These are phyloP conservation scores for Rugosomyces carneus DNA, from an alignment of 1,284 basidiomycete species.

Conservation along the genomic window DNA sequence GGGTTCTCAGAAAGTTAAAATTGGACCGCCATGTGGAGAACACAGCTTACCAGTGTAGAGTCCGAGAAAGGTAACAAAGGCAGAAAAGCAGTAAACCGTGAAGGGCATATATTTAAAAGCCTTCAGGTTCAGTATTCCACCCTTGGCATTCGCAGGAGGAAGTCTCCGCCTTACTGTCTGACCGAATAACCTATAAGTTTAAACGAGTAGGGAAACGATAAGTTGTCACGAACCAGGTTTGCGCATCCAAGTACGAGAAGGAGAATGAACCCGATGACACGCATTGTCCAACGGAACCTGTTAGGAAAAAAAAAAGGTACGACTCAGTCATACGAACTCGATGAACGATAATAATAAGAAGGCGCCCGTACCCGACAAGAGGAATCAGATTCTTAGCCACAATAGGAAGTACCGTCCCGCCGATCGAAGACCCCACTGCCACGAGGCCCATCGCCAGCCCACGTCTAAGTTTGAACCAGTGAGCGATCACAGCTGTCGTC, in stretches of 20 bases:
- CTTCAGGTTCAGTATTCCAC: slow-evolving; percentile 40
- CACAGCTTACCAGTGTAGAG: slow-evolving; percentile 44
- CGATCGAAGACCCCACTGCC: slow-evolving; percentile 37
- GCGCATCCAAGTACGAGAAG: slow-evolving; percentile 35
- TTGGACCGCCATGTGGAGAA: not conserved
- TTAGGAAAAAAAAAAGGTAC: not conserved
- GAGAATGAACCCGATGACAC: slow-evolving; percentile 50
- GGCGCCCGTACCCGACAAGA: slow-evolving; percentile 32
- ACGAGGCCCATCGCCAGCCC: slow-evolving; percentile 38
- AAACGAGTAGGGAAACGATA: not conserved
- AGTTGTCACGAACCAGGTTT: slow-evolving; percentile 30
- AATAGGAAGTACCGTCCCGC: slow-evolving; percentile 47
- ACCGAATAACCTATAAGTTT: not conserved
- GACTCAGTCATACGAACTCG: not conserved
- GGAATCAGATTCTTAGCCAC: slow-evolving; percentile 37
- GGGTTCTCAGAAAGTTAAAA: not conserved
- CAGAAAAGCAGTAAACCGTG: slow-evolving; percentile 33
- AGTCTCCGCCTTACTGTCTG: slow-evolving; percentile 44
- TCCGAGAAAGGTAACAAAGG: slow-evolving; percentile 45
- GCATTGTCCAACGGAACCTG: slow-evolving; percentile 59
- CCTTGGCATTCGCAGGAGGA: slow-evolving; percentile 34
- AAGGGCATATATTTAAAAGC: slow-evolving; percentile 41
- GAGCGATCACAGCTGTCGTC: slow-evolving; percentile 38
- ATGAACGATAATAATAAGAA: slow-evolving; percentile 24
- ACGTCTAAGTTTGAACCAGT: slow-evolving; percentile 44